Evolutionary conservation across 169 alveolate species (phyloP).

Genomic region (Cystoisospora suis): DNA sequence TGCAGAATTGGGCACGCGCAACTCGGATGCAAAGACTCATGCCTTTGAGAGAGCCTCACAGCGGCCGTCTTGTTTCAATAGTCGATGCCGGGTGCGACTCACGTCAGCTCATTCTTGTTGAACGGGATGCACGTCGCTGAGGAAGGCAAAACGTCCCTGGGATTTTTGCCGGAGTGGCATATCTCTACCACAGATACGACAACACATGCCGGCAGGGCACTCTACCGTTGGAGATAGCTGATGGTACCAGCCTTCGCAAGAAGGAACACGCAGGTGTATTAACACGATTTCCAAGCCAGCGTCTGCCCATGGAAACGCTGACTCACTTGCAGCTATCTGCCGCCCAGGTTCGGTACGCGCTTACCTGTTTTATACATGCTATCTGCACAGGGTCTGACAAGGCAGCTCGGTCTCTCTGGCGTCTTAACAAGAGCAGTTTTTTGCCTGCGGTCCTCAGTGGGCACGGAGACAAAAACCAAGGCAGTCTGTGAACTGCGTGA

Average conservation of each 20-base stretch:
- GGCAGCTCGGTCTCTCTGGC: neutral
- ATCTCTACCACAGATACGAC: neutral
- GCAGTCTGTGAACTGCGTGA: too few relatives aligned
- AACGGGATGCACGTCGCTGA: neutral
- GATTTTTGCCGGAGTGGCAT: neutral
- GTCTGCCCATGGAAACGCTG: neutral
- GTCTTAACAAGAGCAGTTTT: neutral
- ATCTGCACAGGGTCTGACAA: neutral
- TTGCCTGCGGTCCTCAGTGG: neutral
- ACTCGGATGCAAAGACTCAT: too few relatives aligned
- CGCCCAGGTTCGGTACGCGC: too few relatives aligned
- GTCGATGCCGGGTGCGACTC: neutral
- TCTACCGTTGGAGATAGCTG: too few relatives aligned
- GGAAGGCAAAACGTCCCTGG: neutral
- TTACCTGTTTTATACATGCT: neutral
- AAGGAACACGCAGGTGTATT: too few relatives aligned
- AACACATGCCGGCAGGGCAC: neutral
- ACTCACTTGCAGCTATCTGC: too few relatives aligned
- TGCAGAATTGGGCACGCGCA: too few relatives aligned
- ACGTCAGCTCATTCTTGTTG: constrained; percentile 1
- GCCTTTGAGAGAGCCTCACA: neutral
- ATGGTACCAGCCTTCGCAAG: too few relatives aligned
- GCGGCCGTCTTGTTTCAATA: neutral
- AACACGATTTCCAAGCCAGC: neutral
- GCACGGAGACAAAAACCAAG: too few relatives aligned